These are phyloP conservation scores for Trichoderma asperelloides DNA, from an alignment of 495 filamentous ascomycete species.

Conservation along the genomic window DNA sequence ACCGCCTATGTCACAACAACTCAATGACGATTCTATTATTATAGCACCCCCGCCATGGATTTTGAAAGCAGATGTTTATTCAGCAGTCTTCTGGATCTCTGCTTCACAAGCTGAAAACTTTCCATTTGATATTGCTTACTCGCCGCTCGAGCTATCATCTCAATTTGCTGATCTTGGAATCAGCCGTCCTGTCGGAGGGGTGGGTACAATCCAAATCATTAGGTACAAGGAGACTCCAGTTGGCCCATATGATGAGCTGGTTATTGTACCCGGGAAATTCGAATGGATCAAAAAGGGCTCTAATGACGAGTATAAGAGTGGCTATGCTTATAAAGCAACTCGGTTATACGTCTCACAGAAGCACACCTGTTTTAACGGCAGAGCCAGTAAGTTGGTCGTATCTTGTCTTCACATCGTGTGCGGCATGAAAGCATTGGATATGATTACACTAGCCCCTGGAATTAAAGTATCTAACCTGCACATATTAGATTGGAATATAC, in stretches of 20 bases:
- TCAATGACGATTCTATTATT: not conserved
- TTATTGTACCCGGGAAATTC: constrained; percentile 38
- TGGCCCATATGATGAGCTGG: constrained; percentile 43
- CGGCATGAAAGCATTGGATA: not conserved
- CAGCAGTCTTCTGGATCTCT: constrained; percentile 24
- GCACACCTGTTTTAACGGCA: constrained; percentile 38
- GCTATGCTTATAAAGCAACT: constrained; percentile 25
- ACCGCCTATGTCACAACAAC: not conserved
- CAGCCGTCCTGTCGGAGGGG: constrained; percentile 31
- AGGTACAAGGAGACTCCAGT: constrained; percentile 41
- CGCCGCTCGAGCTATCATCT: constrained; percentile 29
- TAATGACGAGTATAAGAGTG: constrained; percentile 20
- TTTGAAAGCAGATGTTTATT: constrained; percentile 28
- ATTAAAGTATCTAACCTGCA: not conserved
- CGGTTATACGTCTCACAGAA: constrained; percentile 43
- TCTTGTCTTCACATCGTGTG: not conserved
- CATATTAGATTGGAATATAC: constrained; percentile 40
- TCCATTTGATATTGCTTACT: constrained; percentile 16
- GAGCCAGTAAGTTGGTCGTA: constrained; percentile 18
- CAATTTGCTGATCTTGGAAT: constrained; percentile 18
- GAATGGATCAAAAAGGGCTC: constrained; percentile 17
- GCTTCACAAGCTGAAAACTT: constrained; percentile 20
- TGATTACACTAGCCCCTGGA: not conserved
- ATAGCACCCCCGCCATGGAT: constrained; percentile 31
- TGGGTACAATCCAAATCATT: constrained; percentile 37